phyloP scores from a whole-genome alignment of 441 rosid species.

The Omphalea diandra region DNA sequence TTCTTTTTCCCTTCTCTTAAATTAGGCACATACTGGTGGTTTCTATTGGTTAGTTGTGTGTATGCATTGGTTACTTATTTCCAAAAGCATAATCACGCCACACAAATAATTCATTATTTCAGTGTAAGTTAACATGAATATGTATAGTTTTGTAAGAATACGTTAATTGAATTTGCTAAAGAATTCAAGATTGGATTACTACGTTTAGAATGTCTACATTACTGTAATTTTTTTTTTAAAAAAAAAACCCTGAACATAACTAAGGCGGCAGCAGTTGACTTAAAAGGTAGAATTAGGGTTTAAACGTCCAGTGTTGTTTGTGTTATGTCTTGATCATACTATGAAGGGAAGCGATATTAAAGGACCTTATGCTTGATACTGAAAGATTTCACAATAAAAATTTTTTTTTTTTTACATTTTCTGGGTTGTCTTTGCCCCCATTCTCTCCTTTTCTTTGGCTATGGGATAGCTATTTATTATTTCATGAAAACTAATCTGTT shows the following conservation, averaged over 20 bases:
- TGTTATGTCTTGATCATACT: background rate
- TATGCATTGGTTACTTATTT: background rate
- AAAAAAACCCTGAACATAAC: no score
- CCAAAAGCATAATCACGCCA: background rate
- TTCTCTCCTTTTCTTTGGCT: conserved; percentile 9
- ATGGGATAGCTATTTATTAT: conserved; percentile 18
- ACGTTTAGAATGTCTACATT: no score
- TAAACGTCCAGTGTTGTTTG: background rate
- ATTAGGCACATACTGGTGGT: background rate
- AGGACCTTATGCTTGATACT: background rate
- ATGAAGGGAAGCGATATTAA: background rate
- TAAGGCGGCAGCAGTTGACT: no score
- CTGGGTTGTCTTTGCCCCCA: conserved; percentile 1
- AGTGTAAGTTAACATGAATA: background rate
- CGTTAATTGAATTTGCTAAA: background rate
- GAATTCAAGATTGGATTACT: background rate
- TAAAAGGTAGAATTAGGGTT: background rate
- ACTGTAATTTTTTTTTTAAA: no score
- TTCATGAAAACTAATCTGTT: conserved; percentile 28
- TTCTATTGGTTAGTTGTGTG: background rate
- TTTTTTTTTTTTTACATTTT: background rate
- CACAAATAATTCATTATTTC: background rate
- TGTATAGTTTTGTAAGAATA: background rate
- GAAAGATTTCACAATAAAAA: background rate
- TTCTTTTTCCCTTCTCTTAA: background rate